Evolutionary conservation across 192 early-diverging fungal species (phyloP).

Genomic region (Allomyces macrogynus): DNA sequence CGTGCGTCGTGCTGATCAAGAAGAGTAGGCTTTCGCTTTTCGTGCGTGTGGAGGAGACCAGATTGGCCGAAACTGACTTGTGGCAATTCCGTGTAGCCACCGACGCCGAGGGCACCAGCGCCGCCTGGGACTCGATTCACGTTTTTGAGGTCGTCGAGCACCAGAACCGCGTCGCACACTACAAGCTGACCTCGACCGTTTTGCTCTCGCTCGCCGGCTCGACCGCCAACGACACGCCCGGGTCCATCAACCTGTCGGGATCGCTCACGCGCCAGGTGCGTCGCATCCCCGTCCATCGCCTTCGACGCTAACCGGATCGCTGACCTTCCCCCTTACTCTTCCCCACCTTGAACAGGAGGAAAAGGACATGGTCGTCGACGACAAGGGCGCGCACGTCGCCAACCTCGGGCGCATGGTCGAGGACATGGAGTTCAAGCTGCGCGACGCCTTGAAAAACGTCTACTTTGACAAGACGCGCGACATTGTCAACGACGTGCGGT

Average conservation of each 20-base stretch:
- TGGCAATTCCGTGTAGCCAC: slow-evolving; percentile 11
- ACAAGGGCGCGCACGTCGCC: slow-evolving; percentile 52
- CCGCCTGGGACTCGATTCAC: slow-evolving; percentile 97
- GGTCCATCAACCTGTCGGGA: slow-evolving; percentile 65
- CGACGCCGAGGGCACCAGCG: slow-evolving; percentile 49
- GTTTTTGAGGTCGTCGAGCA: slow-evolving; percentile 79
- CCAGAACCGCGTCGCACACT: slow-evolving; percentile 52
- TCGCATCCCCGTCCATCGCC: neutral
- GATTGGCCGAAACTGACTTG: too few species aligned
- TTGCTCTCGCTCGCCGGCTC: slow-evolving; percentile 66
- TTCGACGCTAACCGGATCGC: neutral
- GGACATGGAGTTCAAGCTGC: slow-evolving; percentile 97
- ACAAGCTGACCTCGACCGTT: slow-evolving; percentile 90
- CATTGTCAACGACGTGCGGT: slow-evolving; percentile 83
- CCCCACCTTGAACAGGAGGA: slow-evolving; percentile 26
- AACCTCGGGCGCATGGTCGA: slow-evolving; percentile 95
- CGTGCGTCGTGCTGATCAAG: slow-evolving; percentile 84
- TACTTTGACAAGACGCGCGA: slow-evolving; percentile 98
- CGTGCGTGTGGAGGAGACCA: too few species aligned
- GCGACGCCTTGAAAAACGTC: slow-evolving; percentile 76
- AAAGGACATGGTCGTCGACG: slow-evolving; percentile 59
- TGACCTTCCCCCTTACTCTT: neutral
- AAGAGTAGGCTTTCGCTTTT: slow-evolving; percentile 58
- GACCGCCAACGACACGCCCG: slow-evolving; percentile 29
- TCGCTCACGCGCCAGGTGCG: slow-evolving; percentile 77